These are phyloP conservation scores for Lasiodiplodia sp. DNA, from an alignment of 2,329 filamentous ascomycete species.

Conservation along the genomic window DNA sequence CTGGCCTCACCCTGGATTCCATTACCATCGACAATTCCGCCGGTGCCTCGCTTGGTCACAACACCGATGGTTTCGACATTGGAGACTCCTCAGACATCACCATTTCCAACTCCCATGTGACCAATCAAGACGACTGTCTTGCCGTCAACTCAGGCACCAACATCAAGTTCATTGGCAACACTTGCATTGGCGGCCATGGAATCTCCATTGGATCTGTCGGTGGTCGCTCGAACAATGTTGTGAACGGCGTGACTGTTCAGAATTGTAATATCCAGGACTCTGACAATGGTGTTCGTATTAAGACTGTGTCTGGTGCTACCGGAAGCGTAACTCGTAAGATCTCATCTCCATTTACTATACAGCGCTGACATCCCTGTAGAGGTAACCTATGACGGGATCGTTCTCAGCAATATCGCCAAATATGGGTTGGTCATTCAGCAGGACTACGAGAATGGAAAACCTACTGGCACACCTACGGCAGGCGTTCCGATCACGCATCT, in stretches of 20 bases:
- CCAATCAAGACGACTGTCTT: conserved; percentile 68
- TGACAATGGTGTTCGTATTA: conserved; percentile 65
- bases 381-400: conserved; percentile 50
- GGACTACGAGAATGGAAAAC: conserved; percentile 52
- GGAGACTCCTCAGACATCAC: conserved; percentile 56
- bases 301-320: conserved; percentile 60
- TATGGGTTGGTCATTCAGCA: conserved; percentile 56
- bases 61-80: conserved; percentile 67
- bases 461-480: conserved; percentile 47
- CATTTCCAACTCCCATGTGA: conserved; percentile 60
- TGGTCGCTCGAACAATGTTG: conserved; percentile 61
- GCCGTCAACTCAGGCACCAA: conserved; percentile 64
- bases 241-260: conserved; percentile 60
- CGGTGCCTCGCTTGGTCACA: conserved; percentile 56
- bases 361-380: not conserved
- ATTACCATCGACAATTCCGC: conserved; percentile 66
- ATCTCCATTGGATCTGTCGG: conserved; percentile 68
- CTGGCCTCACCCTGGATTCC: conserved; percentile 54
- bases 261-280: conserved; percentile 59
- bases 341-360: no score
- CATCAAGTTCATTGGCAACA: conserved; percentile 47
- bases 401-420: conserved; percentile 45
- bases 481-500: conserved; percentile 51
- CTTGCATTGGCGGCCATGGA: conserved; percentile 64
- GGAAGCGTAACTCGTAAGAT: conserved; percentile 44